Conservation (phyloP, 2,329 filamentous ascomycete genomes). For the Colletotrichum cordylinicola region DNA sequence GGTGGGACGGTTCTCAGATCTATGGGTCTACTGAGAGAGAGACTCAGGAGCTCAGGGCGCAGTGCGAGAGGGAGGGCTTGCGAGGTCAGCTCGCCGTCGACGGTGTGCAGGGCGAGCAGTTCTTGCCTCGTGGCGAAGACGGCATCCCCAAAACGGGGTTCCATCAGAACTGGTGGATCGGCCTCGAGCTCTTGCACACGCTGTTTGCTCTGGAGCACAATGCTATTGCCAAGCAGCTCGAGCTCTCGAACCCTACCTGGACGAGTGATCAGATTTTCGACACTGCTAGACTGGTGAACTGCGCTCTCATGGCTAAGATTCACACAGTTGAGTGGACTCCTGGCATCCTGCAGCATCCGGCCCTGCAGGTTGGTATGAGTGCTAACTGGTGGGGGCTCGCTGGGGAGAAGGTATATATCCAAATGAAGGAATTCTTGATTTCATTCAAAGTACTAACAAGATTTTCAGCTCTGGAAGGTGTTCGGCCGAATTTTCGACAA, state of each 20-base stretch:
- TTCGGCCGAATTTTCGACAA: not conserved
- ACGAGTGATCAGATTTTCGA: not conserved
- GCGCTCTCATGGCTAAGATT: not conserved
- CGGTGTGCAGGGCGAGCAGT: not conserved
- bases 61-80: not conserved
- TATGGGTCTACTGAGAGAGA: not conserved
- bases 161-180: not conserved
- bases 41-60: not conserved
- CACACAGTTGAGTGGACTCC: not conserved
- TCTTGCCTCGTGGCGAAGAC: not conserved
- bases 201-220: not conserved
- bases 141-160: not conserved
- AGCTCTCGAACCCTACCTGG: not conserved
- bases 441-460: not conserved
- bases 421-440: not conserved
- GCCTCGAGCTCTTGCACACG: not conserved
- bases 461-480: not conserved
- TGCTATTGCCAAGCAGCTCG: not conserved
- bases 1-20: not conserved
- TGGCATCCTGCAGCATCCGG: not conserved
- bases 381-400: not conserved
- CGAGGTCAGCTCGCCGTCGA: not conserved
- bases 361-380: not conserved
- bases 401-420: not conserved
- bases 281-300: not conserved